A percentile compares a stretch with the other conserved stretches of the same genome.
These are phyloP conservation scores for Chalciporus sp. DNA, from an alignment of 1,284 basidiomycete genomes.

Conservation along the genomic window DNA sequence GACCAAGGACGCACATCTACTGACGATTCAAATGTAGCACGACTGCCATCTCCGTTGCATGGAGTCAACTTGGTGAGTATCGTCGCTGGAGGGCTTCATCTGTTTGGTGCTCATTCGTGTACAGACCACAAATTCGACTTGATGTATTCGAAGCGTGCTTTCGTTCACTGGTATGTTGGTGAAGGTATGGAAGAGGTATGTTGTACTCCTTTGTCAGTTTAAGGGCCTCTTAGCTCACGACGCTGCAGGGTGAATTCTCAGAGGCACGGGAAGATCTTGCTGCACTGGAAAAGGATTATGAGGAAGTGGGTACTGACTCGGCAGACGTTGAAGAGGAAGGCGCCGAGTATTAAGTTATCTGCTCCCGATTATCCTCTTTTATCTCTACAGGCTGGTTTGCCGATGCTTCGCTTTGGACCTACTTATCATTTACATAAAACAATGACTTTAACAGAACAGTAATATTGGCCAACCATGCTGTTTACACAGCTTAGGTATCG, in stretches of 20 bases:
- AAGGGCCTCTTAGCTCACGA: conserved; percentile 2
- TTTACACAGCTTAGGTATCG: too few species aligned
- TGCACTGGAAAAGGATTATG: conserved; percentile 95
- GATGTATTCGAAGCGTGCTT: conserved; percentile 95
- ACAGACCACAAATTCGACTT: conserved; percentile 98
- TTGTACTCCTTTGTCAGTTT: not conserved
- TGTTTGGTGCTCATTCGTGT: conserved; percentile 14
- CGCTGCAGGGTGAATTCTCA: conserved; percentile 83
- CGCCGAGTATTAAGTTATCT: conserved; percentile 60
- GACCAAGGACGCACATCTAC: not conserved
- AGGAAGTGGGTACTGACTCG: conserved; percentile 93
- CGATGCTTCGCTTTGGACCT: conserved; percentile 10
- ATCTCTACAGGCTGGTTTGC: not conserved
- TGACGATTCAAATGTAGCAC: conserved; percentile 54
- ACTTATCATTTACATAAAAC: not conserved
- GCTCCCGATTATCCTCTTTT: not conserved
- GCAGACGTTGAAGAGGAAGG: conserved; percentile 80
- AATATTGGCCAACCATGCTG: too few species aligned
- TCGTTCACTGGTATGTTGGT: conserved; percentile 98
- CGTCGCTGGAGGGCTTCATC: not conserved
- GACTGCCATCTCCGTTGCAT: conserved; percentile 92
- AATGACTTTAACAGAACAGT: too few species aligned
- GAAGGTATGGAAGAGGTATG: conserved; percentile 96
- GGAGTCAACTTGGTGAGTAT: conserved; percentile 81
- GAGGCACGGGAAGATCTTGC: conserved; percentile 98